A percentile compares a stretch with the other conserved stretches of the same genome.
phyloP scores from a whole-genome alignment of 2,329 filamentous ascomycete species.

The Huntiella savannae region DNA sequence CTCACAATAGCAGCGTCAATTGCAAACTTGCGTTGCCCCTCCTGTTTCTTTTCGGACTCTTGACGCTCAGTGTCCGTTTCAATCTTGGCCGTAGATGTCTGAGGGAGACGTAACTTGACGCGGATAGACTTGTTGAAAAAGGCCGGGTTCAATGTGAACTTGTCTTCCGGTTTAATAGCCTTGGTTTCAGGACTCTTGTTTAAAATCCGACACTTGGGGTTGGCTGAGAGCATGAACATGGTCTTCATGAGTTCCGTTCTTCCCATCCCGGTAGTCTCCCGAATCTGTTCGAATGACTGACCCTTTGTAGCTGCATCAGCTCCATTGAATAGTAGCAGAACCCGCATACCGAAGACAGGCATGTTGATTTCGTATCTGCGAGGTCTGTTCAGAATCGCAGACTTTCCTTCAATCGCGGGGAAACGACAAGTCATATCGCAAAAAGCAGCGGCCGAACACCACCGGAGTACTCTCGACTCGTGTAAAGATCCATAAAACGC shows the following conservation, averaged over 20 bases:
- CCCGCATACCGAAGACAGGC: constrained; percentile 79
- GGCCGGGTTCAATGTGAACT: constrained; percentile 62
- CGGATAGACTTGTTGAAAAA: constrained; percentile 71
- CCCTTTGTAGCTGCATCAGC: background rate
- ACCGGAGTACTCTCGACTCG: constrained; percentile 73
- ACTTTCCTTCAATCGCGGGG: constrained; percentile 51
- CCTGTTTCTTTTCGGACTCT: constrained; percentile 57
- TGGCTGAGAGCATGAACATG: constrained; percentile 63
- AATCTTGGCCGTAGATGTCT: constrained; percentile 52
- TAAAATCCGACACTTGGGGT: constrained; percentile 65
- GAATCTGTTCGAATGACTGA: constrained; percentile 56
- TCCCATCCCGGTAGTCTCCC: constrained; percentile 63
- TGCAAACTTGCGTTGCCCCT: constrained; percentile 49
- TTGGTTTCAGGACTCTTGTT: constrained; percentile 65
- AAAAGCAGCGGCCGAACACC: constrained; percentile 52
- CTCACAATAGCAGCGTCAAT: constrained; percentile 62
- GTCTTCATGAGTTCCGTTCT: constrained; percentile 54
- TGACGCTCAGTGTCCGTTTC: constrained; percentile 53
- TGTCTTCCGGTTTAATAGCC: constrained; percentile 55
- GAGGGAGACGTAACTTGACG: constrained; percentile 45
- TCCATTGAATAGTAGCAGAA: constrained; percentile 69
- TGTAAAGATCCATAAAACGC: constrained; percentile 76
- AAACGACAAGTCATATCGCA: constrained; percentile 74
- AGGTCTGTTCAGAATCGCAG: constrained; percentile 38
- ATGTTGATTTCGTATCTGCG: constrained; percentile 79